A percentile compares a stretch with the other conserved stretches of the same genome.
These are phyloP conservation scores for Lentinus tigrinus DNA, from an alignment of 768 basidiomycete genomes.

Conservation along the genomic window DNA sequence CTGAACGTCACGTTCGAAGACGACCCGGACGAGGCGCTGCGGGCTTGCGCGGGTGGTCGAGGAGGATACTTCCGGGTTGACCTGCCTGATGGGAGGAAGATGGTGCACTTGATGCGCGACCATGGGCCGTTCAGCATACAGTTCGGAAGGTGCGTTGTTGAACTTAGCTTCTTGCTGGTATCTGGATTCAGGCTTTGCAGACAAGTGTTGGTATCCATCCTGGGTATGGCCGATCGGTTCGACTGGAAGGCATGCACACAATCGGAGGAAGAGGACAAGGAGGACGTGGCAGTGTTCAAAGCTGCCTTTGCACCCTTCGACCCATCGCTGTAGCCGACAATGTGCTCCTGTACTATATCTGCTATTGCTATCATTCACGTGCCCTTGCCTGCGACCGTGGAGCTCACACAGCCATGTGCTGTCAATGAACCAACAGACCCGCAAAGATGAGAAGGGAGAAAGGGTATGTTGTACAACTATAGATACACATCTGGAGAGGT, in stretches of 20 bases:
- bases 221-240: constrained; percentile 72
- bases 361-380: neutral
- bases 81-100: constrained; percentile 77
- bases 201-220: constrained; percentile 74
- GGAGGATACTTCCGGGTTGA: constrained; percentile 91
- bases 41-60: constrained; percentile 46
- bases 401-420: too few relatives aligned
- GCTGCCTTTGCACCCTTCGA: constrained; percentile 76
- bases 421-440: neutral
- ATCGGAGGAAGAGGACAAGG: constrained; percentile 80
- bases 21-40: constrained; percentile 64
- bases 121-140: constrained; percentile 83
- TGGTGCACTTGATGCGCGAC: constrained; percentile 84
- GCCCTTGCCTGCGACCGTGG: too few relatives aligned
- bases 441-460: neutral
- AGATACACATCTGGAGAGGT: neutral
- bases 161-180: neutral
- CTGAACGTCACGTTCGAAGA: constrained; percentile 74
- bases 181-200: constrained; percentile 40
- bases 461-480: neutral
- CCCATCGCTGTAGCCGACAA: constrained; percentile 35
- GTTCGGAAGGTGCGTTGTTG: constrained; percentile 80
- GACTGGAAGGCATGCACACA: constrained; percentile 93
- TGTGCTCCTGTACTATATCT: neutral
- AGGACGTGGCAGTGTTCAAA: constrained; percentile 84